Percentiles rank a stretch among this genome's conserved stretches.
These are phyloP conservation scores for Dichotomocladium elegans DNA, from an alignment of 371 early-diverging fungal genomes.

Conservation along the genomic window DNA sequence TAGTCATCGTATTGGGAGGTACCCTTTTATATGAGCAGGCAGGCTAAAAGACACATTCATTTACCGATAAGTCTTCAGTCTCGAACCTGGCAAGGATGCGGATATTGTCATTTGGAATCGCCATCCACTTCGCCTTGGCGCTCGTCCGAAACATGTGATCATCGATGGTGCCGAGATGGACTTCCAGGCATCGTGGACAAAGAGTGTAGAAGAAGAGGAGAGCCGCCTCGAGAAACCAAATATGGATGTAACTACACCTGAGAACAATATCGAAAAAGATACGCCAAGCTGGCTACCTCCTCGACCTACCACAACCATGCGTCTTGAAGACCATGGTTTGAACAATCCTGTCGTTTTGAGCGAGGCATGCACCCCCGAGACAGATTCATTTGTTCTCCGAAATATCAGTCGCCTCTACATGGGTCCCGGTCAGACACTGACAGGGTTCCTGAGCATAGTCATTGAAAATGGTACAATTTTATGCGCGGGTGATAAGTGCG, in stretches of 20 bases:
- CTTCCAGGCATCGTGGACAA: constrained; percentile 35
- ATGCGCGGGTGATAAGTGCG: constrained; percentile 53
- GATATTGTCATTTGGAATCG: constrained; percentile 75
- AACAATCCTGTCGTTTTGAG: constrained; percentile 22
- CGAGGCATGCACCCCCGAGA: constrained; percentile 21
- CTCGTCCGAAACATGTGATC: constrained; percentile 74
- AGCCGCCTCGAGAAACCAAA: not conserved
- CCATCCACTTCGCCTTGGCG: constrained; percentile 71
- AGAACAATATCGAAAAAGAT: constrained; percentile 1
- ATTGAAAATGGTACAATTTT: constrained; percentile 46
- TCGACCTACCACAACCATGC: constrained; percentile 24
- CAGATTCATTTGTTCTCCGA: constrained; percentile 40
- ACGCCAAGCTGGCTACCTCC: constrained; percentile 21
- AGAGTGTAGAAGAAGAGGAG: constrained; percentile 11
- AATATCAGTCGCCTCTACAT: constrained; percentile 47
- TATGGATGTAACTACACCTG: not conserved
- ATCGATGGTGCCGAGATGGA: constrained; percentile 69
- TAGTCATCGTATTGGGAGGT: constrained; percentile 67
- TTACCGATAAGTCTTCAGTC: not conserved
- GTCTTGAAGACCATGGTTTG: constrained; percentile 37
- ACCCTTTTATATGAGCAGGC: not conserved
- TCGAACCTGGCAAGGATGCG: constrained; percentile 75
- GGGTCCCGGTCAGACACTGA: constrained; percentile 9
- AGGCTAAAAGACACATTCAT: not conserved
- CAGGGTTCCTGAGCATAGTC: constrained; percentile 13